Evolutionary conservation across 2,329 filamentous ascomycete species (phyloP).

Genomic region (Sporothrix humicola): DNA sequence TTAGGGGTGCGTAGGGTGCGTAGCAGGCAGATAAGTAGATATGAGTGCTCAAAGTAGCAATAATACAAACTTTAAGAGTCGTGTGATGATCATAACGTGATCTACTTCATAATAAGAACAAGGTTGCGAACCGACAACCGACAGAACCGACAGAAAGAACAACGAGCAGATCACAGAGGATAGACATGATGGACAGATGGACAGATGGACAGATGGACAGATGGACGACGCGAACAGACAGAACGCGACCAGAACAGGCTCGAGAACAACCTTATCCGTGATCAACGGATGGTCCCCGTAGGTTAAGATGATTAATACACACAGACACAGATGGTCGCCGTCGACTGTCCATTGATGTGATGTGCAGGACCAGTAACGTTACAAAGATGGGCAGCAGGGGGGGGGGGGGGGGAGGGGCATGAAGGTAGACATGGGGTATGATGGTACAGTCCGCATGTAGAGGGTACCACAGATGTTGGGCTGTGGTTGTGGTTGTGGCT

Average conservation of each 20-base stretch:
- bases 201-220: too few species aligned
- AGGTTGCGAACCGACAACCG: too few species aligned
- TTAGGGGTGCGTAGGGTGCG: background rate
- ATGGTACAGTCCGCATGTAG: background rate
- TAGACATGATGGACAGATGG: too few species aligned
- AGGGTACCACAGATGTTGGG: background rate
- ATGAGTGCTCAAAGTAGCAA: background rate
- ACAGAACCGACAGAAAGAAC: too few species aligned
- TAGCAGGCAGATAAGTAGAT: background rate
- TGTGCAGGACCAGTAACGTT: constrained; percentile 28
- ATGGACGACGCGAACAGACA: too few species aligned
- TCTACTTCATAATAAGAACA: too few species aligned
- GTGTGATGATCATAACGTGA: background rate
- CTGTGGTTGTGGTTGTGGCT: background rate
- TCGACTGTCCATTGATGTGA: background rate
- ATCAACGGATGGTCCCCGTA: background rate
- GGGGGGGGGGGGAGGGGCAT: too few species aligned
- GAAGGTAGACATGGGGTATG: background rate
- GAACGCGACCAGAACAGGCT: too few species aligned
- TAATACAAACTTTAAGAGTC: too few species aligned
- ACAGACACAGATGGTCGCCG: too few species aligned
- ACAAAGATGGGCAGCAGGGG: background rate
- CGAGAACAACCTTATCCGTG: background rate
- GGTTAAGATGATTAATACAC: too few species aligned
- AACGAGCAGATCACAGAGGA: too few species aligned